Base-by-base conservation (phyloP, 148 eudicot genomes). In the Agrostemma githago region DNA sequence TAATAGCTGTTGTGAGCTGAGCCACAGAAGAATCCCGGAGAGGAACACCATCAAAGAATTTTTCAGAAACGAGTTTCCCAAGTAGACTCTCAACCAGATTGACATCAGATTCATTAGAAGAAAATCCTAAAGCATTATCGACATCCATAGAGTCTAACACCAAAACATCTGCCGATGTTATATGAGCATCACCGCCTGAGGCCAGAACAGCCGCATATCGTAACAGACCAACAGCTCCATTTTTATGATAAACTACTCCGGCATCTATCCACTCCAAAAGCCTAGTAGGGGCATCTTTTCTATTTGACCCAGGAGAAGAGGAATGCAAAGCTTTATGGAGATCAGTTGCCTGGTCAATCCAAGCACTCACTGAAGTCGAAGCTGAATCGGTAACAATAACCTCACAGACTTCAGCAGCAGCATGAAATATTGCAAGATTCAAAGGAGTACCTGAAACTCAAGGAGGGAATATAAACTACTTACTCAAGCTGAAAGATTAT, bases 181-280 rank as follows among this genome's bases (percentile, higher is more conserved):
- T 85, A 84, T 89, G 94, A 76, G 92, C 95, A 89, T 96, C 99
- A 76, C 96, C 96, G 56, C 99, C 99, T 43, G 99, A 92, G 37
- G 96, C 97, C 77, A 96, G 83, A 59, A 92, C 86, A 78, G 97
- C 94, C 71, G 90, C 85, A 84, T 96, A 96, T 39, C 91, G 89
- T 79, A 96, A 77, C 74, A 96, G 95, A 68, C 97, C 99, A 78
- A 83, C 76, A 66, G 90, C 95, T 59, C 99, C 99, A 76, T 88
- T 96, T 82, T 80, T 89, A 73, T 89, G 96, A 78, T 92, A 96
- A 78, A 96, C 96, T 66, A 90, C 88, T 76, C 95, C 86, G 66
- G 92, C 97, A 87, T 96, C 99, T 70, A 96, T 89, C 97, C 94
- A 90, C 73, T 96, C 96, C 85, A 90, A 80, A 73, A 96, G 99